These are phyloP conservation scores for Colletotrichum agaves DNA, from an alignment of 2,329 filamentous ascomycete genomes.

Conservation along the genomic window DNA sequence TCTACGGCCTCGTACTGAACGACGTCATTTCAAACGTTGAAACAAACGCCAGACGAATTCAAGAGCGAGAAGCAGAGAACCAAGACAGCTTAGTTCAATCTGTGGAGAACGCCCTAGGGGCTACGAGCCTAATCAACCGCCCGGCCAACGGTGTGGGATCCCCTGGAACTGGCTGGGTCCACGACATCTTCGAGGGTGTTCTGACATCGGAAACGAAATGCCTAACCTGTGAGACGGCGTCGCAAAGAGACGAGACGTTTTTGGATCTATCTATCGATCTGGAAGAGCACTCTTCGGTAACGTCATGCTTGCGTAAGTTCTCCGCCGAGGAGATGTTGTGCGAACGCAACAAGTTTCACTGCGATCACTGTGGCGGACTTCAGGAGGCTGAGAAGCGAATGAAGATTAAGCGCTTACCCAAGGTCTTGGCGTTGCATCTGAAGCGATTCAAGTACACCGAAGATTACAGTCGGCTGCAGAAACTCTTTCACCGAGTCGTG, in stretches of 20 bases:
- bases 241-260: conserved; percentile 94
- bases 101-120: conserved; percentile 53
- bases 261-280: conserved; percentile 95
- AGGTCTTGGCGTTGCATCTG: conserved; percentile 89
- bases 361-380: conserved; percentile 93
- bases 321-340: conserved; percentile 99
- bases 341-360: conserved; percentile 98
- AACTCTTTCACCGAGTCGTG: conserved; percentile 95
- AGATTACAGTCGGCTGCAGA: conserved; percentile 91
- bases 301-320: conserved; percentile 93
- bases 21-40: conserved; percentile 96
- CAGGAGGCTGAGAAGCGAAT: conserved; percentile 99
- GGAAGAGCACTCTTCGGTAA: conserved; percentile 95
- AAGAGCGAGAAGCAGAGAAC: conserved; percentile 56
- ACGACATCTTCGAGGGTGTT: conserved; percentile 95
- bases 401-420: conserved; percentile 96
- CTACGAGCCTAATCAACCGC: conserved; percentile 44
- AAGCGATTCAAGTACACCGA: conserved; percentile 99
- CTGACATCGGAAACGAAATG: conserved; percentile 97
- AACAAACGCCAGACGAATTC: conserved; percentile 77
- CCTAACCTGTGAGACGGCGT: conserved; percentile 94
- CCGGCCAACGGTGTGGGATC: conserved; percentile 59
- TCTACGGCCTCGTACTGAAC: conserved; percentile 94
- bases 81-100: conserved; percentile 61
- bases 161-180: conserved; percentile 86